Percentiles rank a stretch among this genome's conserved stretches.
Conservation (phyloP, 257 asterid species). For the Gentiana macrophylla region DNA sequence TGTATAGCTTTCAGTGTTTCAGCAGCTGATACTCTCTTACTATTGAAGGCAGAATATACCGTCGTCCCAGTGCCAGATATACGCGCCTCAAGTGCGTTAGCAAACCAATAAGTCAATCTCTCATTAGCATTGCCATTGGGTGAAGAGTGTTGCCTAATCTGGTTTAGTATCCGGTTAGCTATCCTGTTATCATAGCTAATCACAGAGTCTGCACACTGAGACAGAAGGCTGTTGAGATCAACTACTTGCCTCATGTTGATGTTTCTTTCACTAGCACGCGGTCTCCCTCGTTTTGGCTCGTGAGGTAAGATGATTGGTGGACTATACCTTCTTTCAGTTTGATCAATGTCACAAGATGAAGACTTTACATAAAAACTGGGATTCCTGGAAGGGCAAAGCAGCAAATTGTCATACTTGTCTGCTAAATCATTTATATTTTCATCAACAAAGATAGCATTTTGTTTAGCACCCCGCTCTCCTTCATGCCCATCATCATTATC, state of each 20-base stretch:
- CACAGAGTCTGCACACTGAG: slow-evolving; percentile 26
- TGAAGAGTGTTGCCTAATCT: slow-evolving; percentile 27
- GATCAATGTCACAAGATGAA: background rate
- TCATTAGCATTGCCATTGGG: slow-evolving; percentile 26
- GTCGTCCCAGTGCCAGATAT: slow-evolving; percentile 23
- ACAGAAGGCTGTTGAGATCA: slow-evolving; percentile 17
- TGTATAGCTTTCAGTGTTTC: slow-evolving; percentile 20
- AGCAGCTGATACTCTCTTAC: slow-evolving; percentile 13
- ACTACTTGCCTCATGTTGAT: slow-evolving; percentile 14
- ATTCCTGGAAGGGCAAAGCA: slow-evolving; percentile 13
- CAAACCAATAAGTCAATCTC: slow-evolving; percentile 25
- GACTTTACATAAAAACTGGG: slow-evolving; percentile 11
- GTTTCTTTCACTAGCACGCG: slow-evolving; percentile 10
- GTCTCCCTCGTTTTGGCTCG: slow-evolving; percentile 28
- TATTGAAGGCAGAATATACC: slow-evolving; percentile 5
- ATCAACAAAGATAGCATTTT: slow-evolving; percentile 12
- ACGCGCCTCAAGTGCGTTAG: slow-evolving; percentile 30
- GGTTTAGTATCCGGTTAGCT: slow-evolving; percentile 10
- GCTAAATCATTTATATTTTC: slow-evolving; percentile 1
- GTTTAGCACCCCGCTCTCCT: slow-evolving; percentile 9
- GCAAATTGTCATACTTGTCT: slow-evolving; percentile 15
- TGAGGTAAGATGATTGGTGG: background rate
- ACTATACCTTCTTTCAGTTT: background rate
- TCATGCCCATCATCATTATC: background rate
- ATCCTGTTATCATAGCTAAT: slow-evolving; percentile 10